Conservation (phyloP, 768 basidiomycete genomes). For the Megacollybia marginata region DNA sequence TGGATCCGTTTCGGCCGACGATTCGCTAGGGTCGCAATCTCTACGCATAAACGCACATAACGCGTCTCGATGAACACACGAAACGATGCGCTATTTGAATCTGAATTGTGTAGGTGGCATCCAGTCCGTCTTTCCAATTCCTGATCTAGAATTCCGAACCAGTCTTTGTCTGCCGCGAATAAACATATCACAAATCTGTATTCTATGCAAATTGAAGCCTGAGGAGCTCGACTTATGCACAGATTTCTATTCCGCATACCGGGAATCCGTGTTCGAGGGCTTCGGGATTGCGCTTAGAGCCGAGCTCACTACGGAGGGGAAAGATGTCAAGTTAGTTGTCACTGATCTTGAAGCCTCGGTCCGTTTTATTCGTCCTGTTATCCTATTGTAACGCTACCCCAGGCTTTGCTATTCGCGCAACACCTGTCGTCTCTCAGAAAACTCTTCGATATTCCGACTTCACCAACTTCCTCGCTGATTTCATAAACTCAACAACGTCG, state of each 20-base stretch:
- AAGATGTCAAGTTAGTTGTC: too few relatives aligned
- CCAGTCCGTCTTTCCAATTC: too few relatives aligned
- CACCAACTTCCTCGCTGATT: too few relatives aligned
- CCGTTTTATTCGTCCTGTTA: too few relatives aligned
- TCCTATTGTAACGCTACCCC: too few relatives aligned
- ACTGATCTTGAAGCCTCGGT: too few relatives aligned
- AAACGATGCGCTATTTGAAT: constrained; percentile 77
- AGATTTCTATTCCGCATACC: constrained; percentile 74
- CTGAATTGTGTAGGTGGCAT: constrained; percentile 67
- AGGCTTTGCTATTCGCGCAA: too few relatives aligned
- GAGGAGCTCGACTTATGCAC: constrained; percentile 81
- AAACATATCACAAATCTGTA: constrained; percentile 91
- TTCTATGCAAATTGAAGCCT: constrained; percentile 76
- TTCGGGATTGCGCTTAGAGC: constrained; percentile 71
- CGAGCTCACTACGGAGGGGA: constrained; percentile 55
- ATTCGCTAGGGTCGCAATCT: too few relatives aligned
- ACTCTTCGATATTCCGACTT: too few relatives aligned
- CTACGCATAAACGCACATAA: constrained; percentile 55
- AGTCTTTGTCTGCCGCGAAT: constrained; percentile 82
- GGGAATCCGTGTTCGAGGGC: constrained; percentile 76
- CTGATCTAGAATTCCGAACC: constrained; percentile 94
- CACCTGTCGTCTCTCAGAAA: too few relatives aligned
- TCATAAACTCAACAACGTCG: too few relatives aligned
- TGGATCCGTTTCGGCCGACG: too few relatives aligned
- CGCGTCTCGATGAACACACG: constrained; percentile 56